Evolutionary conservation across 2,329 filamentous ascomycete species (phyloP), one percentile per base, ranked within the genome.

Genomic region (Arthrinium phaeospermum): DNA sequence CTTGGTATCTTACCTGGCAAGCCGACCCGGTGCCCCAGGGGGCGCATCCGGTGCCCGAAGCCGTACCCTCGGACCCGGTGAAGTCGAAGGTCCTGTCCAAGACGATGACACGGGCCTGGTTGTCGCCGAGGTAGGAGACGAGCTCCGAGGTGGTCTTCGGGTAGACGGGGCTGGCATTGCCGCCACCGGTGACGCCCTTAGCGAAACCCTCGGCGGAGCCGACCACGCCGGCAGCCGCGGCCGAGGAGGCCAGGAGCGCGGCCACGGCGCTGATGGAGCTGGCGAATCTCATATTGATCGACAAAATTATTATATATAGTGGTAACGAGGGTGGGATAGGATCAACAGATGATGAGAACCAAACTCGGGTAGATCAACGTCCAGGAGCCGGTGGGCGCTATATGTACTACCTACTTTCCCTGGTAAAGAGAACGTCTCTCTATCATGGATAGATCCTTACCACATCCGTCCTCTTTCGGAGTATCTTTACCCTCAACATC

Each of bases 121-220:
- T 81, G 79, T 91, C 89, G 12, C 84, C 83, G 6, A 92, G 86
- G 82, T 91, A 92, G 51, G 83, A 85, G 79, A 88, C 86, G 67
- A 92, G 86, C 85, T 92, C 84, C 34, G 81, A 84, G 57, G 80
- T 89, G 68, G 83, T 87, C 24, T 79, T 82, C 16, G 90, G 90
- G 75, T 89, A 88, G 24, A 88, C 88, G 41, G 88, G 79, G 12
- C 83, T 81, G 30, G 87, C 89, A 73, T 76, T 83, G 70, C 89
- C 90, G 77, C 90, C 90, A 49, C 90, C 90, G 24, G 90, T 92
- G 41, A 89, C 87, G 68, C 88, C 88, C 72, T 82, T 81, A 68
- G 82, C 83, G 74, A 86, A 85, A 10, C 84, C 84, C 73, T 85
- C 80, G 19, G 84, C 81, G n/a, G 81, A 74, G 68, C 83, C 82